Conservation (phyloP, 169 alveolate genomes). For the Plasmodium ovale region DNA sequence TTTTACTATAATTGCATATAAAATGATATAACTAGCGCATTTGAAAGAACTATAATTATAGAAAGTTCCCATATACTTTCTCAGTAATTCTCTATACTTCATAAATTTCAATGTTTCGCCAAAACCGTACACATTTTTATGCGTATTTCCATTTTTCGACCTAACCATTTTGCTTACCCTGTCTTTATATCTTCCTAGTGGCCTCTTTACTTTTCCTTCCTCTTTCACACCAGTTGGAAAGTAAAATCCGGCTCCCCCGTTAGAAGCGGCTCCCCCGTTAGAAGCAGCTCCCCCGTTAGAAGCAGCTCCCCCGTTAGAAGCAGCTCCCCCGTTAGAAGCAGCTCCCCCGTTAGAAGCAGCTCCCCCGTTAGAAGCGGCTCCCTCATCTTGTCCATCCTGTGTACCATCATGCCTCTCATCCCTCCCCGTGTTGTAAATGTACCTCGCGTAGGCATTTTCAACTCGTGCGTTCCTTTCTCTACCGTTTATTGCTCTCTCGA, state of each 20-base stretch:
- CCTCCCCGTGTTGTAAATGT: not conserved
- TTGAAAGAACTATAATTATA: slow-evolving; percentile 62
- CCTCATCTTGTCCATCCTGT: not conserved
- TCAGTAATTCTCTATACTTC: slow-evolving; percentile 83
- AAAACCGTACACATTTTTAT: slow-evolving; percentile 69
- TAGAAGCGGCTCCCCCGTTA: too few species aligned
- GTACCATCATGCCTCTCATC: not conserved
- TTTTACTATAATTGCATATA: slow-evolving; percentile 72
- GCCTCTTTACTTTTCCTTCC: too few species aligned
- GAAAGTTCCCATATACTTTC: slow-evolving; percentile 79
- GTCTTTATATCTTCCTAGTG: too few species aligned
- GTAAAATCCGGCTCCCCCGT: too few species aligned
- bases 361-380: not conserved
- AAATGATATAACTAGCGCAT: slow-evolving; percentile 63
- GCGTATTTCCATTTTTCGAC: not conserved
- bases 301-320: too few species aligned
- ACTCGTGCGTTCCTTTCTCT: not conserved
- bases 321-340: not conserved
- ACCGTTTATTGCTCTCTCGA: not conserved
- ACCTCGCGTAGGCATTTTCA: not conserved
- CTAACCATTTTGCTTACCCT: not conserved
- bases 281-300: too few species aligned
- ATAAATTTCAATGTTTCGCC: slow-evolving; percentile 80
- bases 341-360: not conserved
- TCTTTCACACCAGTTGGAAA: too few species aligned